phyloP scores from a whole-genome alignment of 169 alveolate genomes.

The Cryptosporidium bovis region DNA sequence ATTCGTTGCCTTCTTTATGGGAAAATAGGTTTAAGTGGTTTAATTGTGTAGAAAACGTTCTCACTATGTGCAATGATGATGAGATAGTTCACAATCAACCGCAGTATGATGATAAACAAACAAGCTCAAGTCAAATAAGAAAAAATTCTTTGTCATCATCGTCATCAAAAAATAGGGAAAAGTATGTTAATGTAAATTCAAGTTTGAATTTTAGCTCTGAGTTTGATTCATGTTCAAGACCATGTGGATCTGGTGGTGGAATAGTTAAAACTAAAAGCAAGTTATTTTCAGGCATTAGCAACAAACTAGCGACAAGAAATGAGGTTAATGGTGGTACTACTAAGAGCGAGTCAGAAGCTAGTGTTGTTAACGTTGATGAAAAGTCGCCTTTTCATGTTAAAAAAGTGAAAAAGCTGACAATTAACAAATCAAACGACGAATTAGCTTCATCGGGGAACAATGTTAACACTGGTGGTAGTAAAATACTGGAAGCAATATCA shows the following conservation, averaged over 20 bases:
- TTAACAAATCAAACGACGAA: background rate
- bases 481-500: too few species aligned
- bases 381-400: background rate
- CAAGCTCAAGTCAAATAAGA: too few species aligned
- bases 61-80: constrained; percentile 46
- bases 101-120: background rate
- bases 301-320: background rate
- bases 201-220: too few species aligned
- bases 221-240: background rate
- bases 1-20: constrained; percentile 2
- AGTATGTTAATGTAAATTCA: too few species aligned
- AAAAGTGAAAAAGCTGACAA: background rate
- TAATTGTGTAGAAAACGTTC: constrained; percentile 17
- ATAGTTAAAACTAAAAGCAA: background rate
- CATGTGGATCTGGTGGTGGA: constrained; percentile 4
- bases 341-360: background rate
- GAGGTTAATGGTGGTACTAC: background rate
- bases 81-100: constrained; percentile 2
- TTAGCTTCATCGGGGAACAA: background rate
- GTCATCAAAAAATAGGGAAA: too few species aligned
- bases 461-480: too few species aligned
- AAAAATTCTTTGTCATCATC: too few species aligned
- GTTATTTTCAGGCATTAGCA: background rate
- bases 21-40: constrained; percentile 22
- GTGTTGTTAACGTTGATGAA: background rate